Percentiles rank a stretch among this genome's conserved stretches.
Conservation (phyloP, 1,284 basidiomycete genomes). For the Tylopilus orsonianus region DNA sequence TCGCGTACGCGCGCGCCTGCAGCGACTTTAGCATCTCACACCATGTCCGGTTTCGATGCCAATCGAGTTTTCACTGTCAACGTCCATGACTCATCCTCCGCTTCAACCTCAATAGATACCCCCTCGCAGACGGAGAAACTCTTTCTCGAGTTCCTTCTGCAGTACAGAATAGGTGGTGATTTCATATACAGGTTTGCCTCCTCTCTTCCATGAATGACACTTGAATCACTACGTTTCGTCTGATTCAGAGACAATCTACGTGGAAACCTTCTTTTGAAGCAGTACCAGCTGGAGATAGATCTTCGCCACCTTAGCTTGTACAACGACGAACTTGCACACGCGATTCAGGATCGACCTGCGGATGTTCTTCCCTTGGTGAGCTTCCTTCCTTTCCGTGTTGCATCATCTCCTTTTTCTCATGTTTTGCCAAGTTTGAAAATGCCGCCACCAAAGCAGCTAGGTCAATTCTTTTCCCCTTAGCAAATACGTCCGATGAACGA, state of each 20-base stretch:
- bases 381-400: slow-evolving; percentile 4
- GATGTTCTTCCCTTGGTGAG: slow-evolving; percentile 87
- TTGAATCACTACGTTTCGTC: slow-evolving; percentile 5
- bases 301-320: slow-evolving; percentile 88
- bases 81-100: slow-evolving; percentile 58
- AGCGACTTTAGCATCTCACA: slow-evolving; percentile 14
- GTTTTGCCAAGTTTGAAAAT: slow-evolving; percentile 72
- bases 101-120: slow-evolving; percentile 58
- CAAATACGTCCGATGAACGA: slow-evolving; percentile 48
- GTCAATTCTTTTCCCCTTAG: slow-evolving; percentile 75
- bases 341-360: slow-evolving; percentile 85
- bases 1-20: slow-evolving; percentile 12
- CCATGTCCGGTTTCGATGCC: slow-evolving; percentile 72
- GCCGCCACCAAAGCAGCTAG: slow-evolving; percentile 84
- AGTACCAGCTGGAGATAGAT: slow-evolving; percentile 91
- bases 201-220: slow-evolving; percentile 1
- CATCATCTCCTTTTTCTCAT: neutral
- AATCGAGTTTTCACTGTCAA: slow-evolving; percentile 79
- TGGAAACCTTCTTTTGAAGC: slow-evolving; percentile 87
- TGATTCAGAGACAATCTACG: slow-evolving; percentile 80
- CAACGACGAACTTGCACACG: slow-evolving; percentile 92
- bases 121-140: slow-evolving; percentile 80
- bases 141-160: slow-evolving; percentile 82
- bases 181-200: slow-evolving; percentile 76
- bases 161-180: slow-evolving; percentile 85